phyloP scores from a whole-genome alignment of 2,329 filamentous ascomycete species.

The Colletotrichum sp. region DNA sequence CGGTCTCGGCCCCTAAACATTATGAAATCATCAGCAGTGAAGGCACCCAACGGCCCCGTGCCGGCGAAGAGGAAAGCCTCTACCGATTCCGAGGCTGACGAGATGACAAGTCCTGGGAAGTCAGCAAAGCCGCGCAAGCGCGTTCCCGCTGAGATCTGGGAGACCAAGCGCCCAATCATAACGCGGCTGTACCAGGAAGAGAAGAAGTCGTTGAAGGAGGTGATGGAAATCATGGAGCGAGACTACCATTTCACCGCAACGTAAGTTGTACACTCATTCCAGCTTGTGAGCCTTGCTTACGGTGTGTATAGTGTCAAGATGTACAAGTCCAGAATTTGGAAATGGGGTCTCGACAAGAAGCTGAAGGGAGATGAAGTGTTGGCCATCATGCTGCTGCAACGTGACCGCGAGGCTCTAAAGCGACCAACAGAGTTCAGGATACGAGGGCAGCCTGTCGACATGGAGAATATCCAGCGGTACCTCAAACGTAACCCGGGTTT shows the following conservation, averaged over 20 bases:
- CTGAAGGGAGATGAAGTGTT: constrained; percentile 45
- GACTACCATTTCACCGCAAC: constrained; percentile 43
- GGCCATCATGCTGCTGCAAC: constrained; percentile 40
- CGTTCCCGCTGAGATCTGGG: constrained; percentile 37
- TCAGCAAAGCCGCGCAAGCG: constrained; percentile 27
- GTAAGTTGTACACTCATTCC: constrained; percentile 29
- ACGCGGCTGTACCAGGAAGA: constrained; percentile 44
- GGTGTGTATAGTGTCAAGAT: constrained; percentile 39
- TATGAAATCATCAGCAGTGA: neutral
- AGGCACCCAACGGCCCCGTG: neutral
- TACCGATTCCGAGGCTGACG: constrained; percentile 33
- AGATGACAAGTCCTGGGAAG: constrained; percentile 25
- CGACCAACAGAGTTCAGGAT: constrained; percentile 41
- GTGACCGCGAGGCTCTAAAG: constrained; percentile 38
- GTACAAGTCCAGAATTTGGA: constrained; percentile 48
- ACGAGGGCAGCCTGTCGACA: constrained; percentile 41
- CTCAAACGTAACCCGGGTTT: constrained; percentile 42
- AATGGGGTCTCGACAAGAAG: constrained; percentile 48
- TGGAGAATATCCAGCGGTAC: constrained; percentile 45
- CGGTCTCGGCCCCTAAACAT: neutral
- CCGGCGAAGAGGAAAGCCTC: constrained; percentile 26
- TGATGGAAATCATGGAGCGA: constrained; percentile 42
- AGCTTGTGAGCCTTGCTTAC: neutral
- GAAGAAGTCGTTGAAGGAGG: constrained; percentile 44
- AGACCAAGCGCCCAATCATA: constrained; percentile 39